A percentile compares a stretch with the other conserved stretches of the same genome.
phyloP scores from a whole-genome alignment of 2,329 filamentous ascomycete genomes.

The Aspergillus sp. region DNA sequence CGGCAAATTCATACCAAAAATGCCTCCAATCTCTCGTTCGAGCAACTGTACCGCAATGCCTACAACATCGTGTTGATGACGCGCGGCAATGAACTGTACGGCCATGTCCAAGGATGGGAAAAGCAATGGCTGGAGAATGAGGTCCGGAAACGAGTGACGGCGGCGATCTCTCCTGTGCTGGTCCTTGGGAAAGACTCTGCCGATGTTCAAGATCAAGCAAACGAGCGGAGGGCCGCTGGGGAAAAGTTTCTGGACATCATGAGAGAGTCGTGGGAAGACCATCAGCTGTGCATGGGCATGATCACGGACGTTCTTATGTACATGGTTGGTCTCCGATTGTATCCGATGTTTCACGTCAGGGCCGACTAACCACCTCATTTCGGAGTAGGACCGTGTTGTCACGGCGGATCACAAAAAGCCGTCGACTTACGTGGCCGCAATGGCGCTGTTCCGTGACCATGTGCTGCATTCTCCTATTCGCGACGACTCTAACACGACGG shows the following conservation, averaged over 20 bases:
- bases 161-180: conserved; percentile 69
- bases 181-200: conserved; percentile 51
- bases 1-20: conserved; percentile 89
- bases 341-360: neutral
- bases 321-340: conserved; percentile 57
- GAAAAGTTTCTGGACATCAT: conserved; percentile 78
- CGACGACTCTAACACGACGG: conserved; percentile 44
- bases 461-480: conserved; percentile 65
- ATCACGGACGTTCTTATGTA: conserved; percentile 96
- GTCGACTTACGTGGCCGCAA: conserved; percentile 79
- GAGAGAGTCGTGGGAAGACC: conserved; percentile 79
- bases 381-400: conserved; percentile 72
- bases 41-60: conserved; percentile 88
- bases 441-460: conserved; percentile 83
- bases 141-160: conserved; percentile 69
- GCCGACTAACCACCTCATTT: neutral
- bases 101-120: conserved; percentile 77
- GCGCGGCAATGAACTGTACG: conserved; percentile 78
- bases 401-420: conserved; percentile 70
- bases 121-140: conserved; percentile 73
- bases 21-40: conserved; percentile 85
- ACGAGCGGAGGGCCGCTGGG: conserved; percentile 75
- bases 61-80: conserved; percentile 93
- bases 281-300: conserved; percentile 94
- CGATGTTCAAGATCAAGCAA: conserved; percentile 59